A percentile compares a stretch with the other conserved stretches of the same genome.
Evolutionary conservation across 129 eudicot species (phyloP).

Genomic region (Centaurea solstitialis): DNA sequence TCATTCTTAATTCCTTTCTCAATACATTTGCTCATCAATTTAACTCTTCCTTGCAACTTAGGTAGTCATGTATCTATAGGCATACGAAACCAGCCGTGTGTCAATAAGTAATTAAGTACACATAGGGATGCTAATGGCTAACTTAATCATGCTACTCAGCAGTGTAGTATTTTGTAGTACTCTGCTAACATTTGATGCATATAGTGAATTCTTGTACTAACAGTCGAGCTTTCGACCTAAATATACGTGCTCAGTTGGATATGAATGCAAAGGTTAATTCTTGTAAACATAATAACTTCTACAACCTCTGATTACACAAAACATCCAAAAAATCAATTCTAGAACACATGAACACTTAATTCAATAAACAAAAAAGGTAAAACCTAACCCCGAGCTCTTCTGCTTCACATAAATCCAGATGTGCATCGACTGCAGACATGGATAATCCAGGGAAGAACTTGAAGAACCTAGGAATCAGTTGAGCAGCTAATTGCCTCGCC

Average conservation of each 20-base stretch:
- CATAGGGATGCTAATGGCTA: neutral
- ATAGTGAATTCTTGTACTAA: neutral
- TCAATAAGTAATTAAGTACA: neutral
- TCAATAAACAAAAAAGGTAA: neutral
- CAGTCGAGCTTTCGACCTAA: neutral
- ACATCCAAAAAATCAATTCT: neutral
- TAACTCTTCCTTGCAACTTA: neutral
- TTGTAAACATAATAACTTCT: neutral
- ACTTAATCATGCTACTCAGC: neutral
- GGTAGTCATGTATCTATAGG: neutral
- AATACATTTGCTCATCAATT: neutral
- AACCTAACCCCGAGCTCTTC: conserved; percentile 66
- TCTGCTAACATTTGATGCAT: neutral
- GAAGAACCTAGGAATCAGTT: conserved; percentile 67
- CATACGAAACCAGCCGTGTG: neutral
- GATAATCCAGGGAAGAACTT: conserved; percentile 55
- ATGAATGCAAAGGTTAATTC: neutral
- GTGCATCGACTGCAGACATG: conserved; percentile 54
- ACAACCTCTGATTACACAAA: neutral
- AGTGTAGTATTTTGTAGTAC: neutral
- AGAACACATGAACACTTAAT: neutral
- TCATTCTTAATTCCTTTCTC: neutral
- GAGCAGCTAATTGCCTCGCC: conserved; percentile 71
- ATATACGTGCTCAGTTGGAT: neutral
- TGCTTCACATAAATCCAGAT: conserved; percentile 56